Percentiles rank a stretch among this genome's conserved stretches.
phyloP scores from a whole-genome alignment of 2,329 filamentous ascomycete genomes.

The Xylaria sp. region DNA sequence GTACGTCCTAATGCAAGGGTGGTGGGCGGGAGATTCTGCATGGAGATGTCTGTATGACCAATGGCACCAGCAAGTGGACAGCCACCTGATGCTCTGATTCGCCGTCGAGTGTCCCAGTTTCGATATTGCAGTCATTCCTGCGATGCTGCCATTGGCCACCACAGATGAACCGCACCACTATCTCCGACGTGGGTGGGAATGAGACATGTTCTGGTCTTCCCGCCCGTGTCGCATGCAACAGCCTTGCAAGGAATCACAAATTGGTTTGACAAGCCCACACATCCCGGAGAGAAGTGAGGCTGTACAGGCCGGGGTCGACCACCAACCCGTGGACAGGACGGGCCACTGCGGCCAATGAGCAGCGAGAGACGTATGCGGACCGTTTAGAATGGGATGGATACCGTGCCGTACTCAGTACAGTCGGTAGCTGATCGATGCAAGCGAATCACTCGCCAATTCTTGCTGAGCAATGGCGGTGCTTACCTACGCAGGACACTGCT shows the following conservation, averaged over 20 bases:
- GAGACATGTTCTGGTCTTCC: constrained; percentile 44
- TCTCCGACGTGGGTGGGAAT: constrained; percentile 47
- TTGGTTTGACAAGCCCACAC: constrained; percentile 44
- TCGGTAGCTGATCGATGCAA: constrained; percentile 21
- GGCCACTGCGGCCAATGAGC: constrained; percentile 31
- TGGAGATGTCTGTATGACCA: constrained; percentile 30
- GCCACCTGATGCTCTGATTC: constrained; percentile 36
- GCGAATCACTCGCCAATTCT: constrained; percentile 24
- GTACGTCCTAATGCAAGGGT: constrained; percentile 17
- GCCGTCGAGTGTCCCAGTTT: constrained; percentile 41
- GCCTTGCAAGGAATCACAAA: constrained; percentile 49
- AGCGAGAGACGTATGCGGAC: constrained; percentile 11
- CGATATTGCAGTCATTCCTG: constrained; percentile 37
- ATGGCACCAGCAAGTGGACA: constrained; percentile 28
- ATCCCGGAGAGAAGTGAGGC: constrained; percentile 51
- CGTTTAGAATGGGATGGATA: constrained; percentile 28
- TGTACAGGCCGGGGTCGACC: constrained; percentile 45
- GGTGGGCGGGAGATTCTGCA: constrained; percentile 28
- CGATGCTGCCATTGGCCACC: constrained; percentile 31
- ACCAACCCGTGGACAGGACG: constrained; percentile 41
- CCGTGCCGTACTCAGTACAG: neutral
- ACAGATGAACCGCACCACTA: constrained; percentile 44
- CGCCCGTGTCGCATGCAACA: constrained; percentile 48
- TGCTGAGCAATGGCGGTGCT: neutral
- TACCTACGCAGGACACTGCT: neutral